Conservation (phyloP, 2,329 filamentous ascomycete species). For the Escovopsis sp. region DNA sequence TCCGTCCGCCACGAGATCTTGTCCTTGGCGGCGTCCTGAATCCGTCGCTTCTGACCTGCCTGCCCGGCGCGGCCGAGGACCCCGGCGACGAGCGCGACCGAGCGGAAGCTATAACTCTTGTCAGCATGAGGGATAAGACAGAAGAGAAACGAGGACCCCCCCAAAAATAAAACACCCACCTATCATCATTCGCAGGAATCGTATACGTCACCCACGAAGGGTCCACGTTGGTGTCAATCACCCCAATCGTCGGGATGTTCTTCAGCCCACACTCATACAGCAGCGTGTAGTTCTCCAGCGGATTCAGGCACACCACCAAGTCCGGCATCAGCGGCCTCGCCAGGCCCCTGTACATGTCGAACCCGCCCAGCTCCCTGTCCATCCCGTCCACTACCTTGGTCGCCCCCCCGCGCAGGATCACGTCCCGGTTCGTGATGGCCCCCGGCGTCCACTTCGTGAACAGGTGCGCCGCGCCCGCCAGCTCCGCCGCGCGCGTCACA, state of each 20-base stretch:
- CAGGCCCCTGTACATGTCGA: slow-evolving; percentile 46
- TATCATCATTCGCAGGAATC: slow-evolving; percentile 94
- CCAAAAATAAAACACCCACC: slow-evolving; percentile 37
- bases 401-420: slow-evolving; percentile 58
- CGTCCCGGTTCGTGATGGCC: slow-evolving; percentile 79
- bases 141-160: not conserved
- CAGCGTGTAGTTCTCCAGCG: slow-evolving; percentile 77
- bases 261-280: slow-evolving; percentile 82
- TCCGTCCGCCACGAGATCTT: slow-evolving; percentile 45
- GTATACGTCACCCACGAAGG: slow-evolving; percentile 91
- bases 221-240: slow-evolving; percentile 87
- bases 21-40: slow-evolving; percentile 46
- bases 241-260: slow-evolving; percentile 82
- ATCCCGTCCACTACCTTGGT: slow-evolving; percentile 64
- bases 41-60: slow-evolving; percentile 53
- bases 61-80: slow-evolving; percentile 75
- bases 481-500: slow-evolving; percentile 65
- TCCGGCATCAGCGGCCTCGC: slow-evolving; percentile 65
- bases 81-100: slow-evolving; percentile 66
- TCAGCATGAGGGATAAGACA: not conserved
- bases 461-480: slow-evolving; percentile 69
- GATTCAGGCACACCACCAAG: slow-evolving; percentile 83
- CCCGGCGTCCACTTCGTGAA: slow-evolving; percentile 91
- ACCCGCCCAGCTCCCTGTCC: slow-evolving; percentile 47
- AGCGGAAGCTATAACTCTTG: slow-evolving; percentile 48